These are phyloP conservation scores for Penicillium longicatenatum DNA, from an alignment of 495 filamentous ascomycete genomes.

Conservation along the genomic window DNA sequence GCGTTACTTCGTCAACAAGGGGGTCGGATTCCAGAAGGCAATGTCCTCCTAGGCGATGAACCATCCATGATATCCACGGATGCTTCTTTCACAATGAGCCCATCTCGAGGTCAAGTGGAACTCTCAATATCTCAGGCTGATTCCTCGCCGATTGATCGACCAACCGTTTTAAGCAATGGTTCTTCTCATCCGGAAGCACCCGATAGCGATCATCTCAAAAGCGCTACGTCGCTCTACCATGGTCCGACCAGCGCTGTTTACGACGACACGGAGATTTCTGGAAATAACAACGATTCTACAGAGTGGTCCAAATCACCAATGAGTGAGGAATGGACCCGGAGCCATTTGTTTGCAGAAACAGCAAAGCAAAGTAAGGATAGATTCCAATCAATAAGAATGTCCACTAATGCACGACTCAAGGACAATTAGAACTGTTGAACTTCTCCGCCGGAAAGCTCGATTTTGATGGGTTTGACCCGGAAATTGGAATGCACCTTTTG, in stretches of 20 bases:
- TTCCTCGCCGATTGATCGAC: conserved; percentile 15
- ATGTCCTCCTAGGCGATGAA: neutral
- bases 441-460: conserved; percentile 33
- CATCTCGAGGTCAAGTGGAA: conserved; percentile 3
- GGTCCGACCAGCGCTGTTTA: conserved; percentile 35
- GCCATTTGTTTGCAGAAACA: conserved; percentile 31
- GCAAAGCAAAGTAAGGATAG: conserved; percentile 28
- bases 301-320: conserved; percentile 5
- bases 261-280: conserved; percentile 26
- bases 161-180: conserved; percentile 11
- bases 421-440: conserved; percentile 36
- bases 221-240: conserved; percentile 28
- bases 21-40: neutral
- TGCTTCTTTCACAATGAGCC: conserved; percentile 11
- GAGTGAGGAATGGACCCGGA: conserved; percentile 22
- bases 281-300: conserved; percentile 10
- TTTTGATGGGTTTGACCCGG: conserved; percentile 42
- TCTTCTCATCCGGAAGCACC: conserved; percentile 27
- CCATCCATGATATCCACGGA: conserved; percentile 9
- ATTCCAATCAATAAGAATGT: neutral
- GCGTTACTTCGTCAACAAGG: conserved; percentile 20
- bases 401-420: conserved; percentile 7
- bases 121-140: conserved; percentile 5
- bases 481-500: conserved; percentile 42
- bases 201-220: conserved; percentile 18